These are phyloP conservation scores for Salix caprea DNA, from an alignment of 345 rosid species.

Conservation along the genomic window DNA sequence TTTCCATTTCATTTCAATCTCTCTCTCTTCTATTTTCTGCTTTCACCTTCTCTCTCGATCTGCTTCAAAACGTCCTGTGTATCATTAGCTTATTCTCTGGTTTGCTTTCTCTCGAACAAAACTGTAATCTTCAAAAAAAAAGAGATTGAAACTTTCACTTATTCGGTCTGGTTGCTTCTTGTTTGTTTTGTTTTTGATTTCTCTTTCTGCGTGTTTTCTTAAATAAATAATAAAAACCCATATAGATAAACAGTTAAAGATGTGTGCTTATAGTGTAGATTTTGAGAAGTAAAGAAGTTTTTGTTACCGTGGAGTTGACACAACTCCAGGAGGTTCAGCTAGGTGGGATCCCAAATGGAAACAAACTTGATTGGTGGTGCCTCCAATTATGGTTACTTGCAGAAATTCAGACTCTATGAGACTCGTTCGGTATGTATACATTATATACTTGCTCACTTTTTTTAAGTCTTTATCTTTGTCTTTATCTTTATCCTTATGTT, in stretches of 20 bases:
- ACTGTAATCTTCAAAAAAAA: background rate
- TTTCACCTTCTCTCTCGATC: background rate
- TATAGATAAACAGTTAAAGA: too few relatives aligned
- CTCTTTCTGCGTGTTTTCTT: background rate
- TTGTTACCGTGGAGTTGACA: constrained; percentile 15
- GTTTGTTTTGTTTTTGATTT: background rate
- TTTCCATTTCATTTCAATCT: background rate
- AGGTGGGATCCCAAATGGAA: constrained; percentile 11
- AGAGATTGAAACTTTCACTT: background rate
- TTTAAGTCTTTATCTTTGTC: background rate
- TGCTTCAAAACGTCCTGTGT: background rate
- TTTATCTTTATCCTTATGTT: background rate
- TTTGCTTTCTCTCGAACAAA: background rate
- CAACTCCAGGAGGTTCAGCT: background rate
- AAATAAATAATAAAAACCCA: background rate
- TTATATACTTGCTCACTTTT: background rate
- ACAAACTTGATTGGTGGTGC: constrained; percentile 21
- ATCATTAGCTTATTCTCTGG: constrained; percentile 1
- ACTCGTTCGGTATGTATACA: constrained; percentile 62
- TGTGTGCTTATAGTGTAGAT: constrained; percentile 3
- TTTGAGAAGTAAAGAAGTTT: constrained; percentile 9
- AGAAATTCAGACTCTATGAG: constrained; percentile 82
- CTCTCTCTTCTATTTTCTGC: background rate
- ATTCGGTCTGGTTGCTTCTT: background rate
- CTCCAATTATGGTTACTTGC: constrained; percentile 42